Percentiles rank a stretch among this genome's conserved stretches.
Evolutionary conservation across 352 stramenopile genomes (phyloP).

Genomic region (Phytophthora hibernalis): DNA sequence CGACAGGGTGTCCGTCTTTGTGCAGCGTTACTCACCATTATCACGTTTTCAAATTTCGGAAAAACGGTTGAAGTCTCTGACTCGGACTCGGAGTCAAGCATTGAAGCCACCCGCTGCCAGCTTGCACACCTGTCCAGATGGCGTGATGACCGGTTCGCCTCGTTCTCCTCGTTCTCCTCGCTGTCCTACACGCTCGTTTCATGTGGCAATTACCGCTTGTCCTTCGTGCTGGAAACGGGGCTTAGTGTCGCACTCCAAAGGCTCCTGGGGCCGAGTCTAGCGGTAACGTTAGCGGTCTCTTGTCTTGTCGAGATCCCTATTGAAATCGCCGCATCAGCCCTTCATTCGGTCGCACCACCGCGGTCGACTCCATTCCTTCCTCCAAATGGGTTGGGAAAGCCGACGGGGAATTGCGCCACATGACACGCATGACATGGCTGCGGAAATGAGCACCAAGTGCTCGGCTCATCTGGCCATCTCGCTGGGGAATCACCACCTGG

Average conservation of each 20-base stretch:
- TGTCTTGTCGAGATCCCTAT: conserved; percentile 18
- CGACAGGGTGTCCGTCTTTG: not conserved
- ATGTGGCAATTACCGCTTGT: not conserved
- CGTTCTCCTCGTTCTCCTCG: not conserved
- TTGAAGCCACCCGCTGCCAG: not conserved
- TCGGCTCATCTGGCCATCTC: conserved; percentile 18
- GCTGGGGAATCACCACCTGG: not conserved
- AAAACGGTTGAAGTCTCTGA: too few species aligned
- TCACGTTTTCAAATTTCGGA: conserved; percentile 6
- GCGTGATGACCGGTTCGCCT: not conserved
- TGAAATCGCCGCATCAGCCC: not conserved
- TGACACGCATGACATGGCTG: conserved; percentile 5
- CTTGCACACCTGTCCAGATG: not conserved
- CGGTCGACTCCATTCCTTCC: not conserved
- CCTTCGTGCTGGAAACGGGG: too few species aligned
- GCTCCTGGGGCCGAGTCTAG: not conserved
- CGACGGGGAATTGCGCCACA: conserved; percentile 10
- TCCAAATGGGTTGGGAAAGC: conserved; percentile 20
- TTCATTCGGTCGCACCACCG: not conserved
- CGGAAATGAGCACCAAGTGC: conserved; percentile 11
- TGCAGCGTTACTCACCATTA: conserved; percentile 9
- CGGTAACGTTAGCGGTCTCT: too few species aligned
- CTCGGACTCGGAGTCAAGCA: too few species aligned
- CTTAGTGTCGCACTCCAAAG: conserved; percentile 3
- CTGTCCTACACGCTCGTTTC: not conserved